A percentile compares a stretch with the other conserved stretches of the same genome.
phyloP scores from a whole-genome alignment of 768 basidiomycete genomes.

The Kondoa subrosea region DNA sequence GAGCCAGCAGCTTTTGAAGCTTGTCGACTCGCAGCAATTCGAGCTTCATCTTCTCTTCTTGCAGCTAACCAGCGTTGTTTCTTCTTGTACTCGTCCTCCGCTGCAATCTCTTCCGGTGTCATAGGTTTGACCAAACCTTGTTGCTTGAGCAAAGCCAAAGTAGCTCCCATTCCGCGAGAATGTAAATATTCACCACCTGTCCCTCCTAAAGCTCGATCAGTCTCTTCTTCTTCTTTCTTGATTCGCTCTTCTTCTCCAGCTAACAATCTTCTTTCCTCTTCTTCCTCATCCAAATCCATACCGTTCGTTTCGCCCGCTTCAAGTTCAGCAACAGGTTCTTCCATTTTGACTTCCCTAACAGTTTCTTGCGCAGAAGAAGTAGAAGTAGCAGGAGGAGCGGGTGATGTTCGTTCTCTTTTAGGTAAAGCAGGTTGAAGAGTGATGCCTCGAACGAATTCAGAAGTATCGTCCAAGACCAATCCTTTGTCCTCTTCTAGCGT shows the following conservation, averaged over 20 bases:
- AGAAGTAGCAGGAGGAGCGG: constrained; percentile 4
- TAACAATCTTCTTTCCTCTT: constrained; percentile 34
- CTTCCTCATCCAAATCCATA: constrained; percentile 15
- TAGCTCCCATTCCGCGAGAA: constrained; percentile 68
- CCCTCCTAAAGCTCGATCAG: constrained; percentile 34
- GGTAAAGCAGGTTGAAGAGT: constrained; percentile 3
- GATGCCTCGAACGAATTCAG: constrained; percentile 70
- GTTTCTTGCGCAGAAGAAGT: constrained; percentile 29
- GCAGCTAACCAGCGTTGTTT: constrained; percentile 81
- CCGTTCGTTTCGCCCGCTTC: background rate
- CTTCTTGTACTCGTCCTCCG: constrained; percentile 66
- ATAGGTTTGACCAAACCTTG: constrained; percentile 69
- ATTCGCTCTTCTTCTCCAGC: constrained; percentile 38
- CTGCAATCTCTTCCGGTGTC: constrained; percentile 47
- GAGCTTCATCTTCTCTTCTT: constrained; percentile 53
- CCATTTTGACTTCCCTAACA: constrained; percentile 46
- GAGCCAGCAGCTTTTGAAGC: constrained; percentile 48
- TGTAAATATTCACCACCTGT: constrained; percentile 65
- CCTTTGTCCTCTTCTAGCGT: constrained; percentile 43
- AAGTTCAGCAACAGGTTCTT: constrained; percentile 43
- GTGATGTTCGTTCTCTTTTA: constrained; percentile 6
- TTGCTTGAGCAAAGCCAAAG: constrained; percentile 69
- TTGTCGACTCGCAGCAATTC: constrained; percentile 62
- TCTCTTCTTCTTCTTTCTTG: constrained; percentile 31
- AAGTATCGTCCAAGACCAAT: constrained; percentile 85